phyloP scores from a whole-genome alignment of 805 yeast species.

The Metschnikowia orientalis region DNA sequence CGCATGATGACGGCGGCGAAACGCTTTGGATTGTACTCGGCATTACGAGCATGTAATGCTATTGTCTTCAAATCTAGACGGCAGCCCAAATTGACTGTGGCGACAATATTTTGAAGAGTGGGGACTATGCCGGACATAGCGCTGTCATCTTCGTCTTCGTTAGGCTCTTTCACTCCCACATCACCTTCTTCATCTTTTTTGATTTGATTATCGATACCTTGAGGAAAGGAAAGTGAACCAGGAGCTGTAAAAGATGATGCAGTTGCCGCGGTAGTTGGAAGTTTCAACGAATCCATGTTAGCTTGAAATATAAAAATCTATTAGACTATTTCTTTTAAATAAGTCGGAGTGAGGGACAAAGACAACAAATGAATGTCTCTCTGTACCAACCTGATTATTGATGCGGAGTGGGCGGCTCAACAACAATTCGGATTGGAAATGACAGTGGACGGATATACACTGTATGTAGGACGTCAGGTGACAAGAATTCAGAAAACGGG shows the following conservation, averaged over 20 bases:
- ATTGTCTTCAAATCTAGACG: constrained; percentile 93
- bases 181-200: constrained; percentile 17
- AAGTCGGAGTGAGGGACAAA: constrained; percentile 16
- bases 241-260: constrained; percentile 71
- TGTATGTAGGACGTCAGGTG: constrained; percentile 16
- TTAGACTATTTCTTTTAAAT: constrained; percentile 10
- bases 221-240: constrained; percentile 60
- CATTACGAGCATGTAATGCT: constrained; percentile 97
- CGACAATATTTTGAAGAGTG: constrained; percentile 91
- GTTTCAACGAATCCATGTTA: constrained; percentile 64
- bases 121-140: constrained; percentile 95
- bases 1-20: constrained; percentile 99
- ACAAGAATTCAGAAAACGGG: constrained; percentile 13
- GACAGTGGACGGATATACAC: constrained; percentile 12
- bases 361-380: constrained; percentile 45
- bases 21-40: constrained; percentile 97
- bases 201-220: constrained; percentile 32
- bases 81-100: constrained; percentile 95
- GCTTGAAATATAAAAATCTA: constrained; percentile 10
- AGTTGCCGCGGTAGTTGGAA: constrained; percentile 74
- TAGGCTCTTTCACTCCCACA: constrained; percentile 30
- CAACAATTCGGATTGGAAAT: constrained; percentile 1
- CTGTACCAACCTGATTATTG: constrained; percentile 4
- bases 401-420: background rate
- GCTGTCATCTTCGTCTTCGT: constrained; percentile 52